Conservation (phyloP, 148 eudicot species). For the Spergularia bocconei region DNA sequence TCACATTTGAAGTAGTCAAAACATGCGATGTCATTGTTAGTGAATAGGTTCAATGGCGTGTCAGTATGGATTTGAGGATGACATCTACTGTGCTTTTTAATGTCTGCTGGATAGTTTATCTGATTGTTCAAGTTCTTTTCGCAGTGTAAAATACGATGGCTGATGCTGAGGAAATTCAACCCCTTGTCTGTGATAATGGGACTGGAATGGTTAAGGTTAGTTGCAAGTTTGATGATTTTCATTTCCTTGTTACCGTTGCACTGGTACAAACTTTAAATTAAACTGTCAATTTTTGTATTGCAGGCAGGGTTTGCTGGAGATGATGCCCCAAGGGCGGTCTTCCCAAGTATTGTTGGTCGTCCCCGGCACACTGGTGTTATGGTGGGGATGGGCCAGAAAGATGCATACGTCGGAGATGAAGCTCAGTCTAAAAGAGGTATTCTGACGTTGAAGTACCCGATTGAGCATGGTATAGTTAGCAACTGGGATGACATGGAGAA, state of each 20-base stretch:
- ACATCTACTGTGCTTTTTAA: background rate
- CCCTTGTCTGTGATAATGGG: conserved; percentile 38
- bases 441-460: conserved; percentile 38
- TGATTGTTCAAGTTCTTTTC: background rate
- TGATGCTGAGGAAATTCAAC: conserved; percentile 36
- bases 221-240: background rate
- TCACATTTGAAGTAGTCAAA: conserved; percentile 6
- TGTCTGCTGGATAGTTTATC: background rate
- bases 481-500: conserved; percentile 70
- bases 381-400: conserved; percentile 40
- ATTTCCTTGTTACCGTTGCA: background rate
- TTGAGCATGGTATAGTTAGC: conserved; percentile 55
- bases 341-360: conserved; percentile 37
- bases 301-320: conserved; percentile 38
- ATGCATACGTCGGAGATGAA: conserved; percentile 40
- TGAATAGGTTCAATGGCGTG: background rate
- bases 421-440: conserved; percentile 38
- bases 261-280: background rate
- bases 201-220: conserved; percentile 38
- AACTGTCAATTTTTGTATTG: background rate
- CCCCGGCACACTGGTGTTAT: conserved; percentile 36
- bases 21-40: background rate
- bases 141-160: conserved; percentile 28
- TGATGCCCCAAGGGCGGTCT: conserved; percentile 34
- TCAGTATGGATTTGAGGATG: background rate